Evolutionary conservation across 345 rosid species (phyloP), one percentile per base, ranked within the genome.

Genomic region (Erucastrum elatum): DNA sequence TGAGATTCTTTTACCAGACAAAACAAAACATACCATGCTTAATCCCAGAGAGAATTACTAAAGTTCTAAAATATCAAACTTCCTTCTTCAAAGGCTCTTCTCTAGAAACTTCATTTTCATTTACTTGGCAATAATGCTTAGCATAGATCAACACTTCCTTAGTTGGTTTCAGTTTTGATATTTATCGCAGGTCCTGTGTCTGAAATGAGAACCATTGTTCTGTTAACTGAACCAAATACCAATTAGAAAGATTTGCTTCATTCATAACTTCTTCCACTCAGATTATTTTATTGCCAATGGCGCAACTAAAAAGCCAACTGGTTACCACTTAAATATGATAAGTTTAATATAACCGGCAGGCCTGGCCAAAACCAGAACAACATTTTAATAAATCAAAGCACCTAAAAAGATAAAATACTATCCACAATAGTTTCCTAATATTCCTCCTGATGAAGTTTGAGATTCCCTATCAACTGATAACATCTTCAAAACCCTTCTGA

Each of bases 401-500:
- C 15, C 25, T 41, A 1, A 12, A 74, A 60, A 26, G 2, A 60
- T 26, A 11, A 10, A 10, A 27, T 27, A 27, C 31, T 27, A 60
- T 62, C 66, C 39, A 62, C 66, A 62, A 62, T 29, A n/a, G 15
- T 8, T 25, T 60, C 4, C 35, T 64, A 46, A 64, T 26, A 64
- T 46, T 72, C 61, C 21, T 64, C 11, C 56, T 9, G 11, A 26
- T 66, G 71, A 55, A 55, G 71, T 64, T 49, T 65, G 16, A 61
- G 64, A 46, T 33, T 49, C 13, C 70, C 29, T 37, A 53, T 34
- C 34, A 70, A 77, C 65, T 27, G 25, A 31, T 12, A 26, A 70
- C 80, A 71, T 37, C 25, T 37, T 71, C 56, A 63, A 56, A 27
- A 63, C 26, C 64, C 35, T 15, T 64, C 64, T 64, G 34, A 29